Percentiles rank a stretch among this genome's conserved stretches.
phyloP scores from a whole-genome alignment of 2,329 filamentous ascomycete genomes.

The Erysiphe neolycopersici region DNA sequence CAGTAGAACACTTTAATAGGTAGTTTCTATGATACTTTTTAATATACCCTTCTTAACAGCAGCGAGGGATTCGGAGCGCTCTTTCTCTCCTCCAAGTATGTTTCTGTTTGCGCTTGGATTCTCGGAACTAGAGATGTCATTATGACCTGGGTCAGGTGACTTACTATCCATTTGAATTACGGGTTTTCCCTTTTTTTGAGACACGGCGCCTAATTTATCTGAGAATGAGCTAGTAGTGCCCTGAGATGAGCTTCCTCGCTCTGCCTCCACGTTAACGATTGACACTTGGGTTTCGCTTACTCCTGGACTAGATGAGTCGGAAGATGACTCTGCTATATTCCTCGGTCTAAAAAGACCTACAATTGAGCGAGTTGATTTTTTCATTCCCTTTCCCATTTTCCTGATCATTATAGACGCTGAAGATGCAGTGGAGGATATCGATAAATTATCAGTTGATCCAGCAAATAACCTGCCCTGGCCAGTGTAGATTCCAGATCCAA shows the following conservation, averaged over 20 bases:
- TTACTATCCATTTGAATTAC: background rate
- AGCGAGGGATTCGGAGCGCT: constrained; percentile 73
- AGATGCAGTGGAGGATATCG: constrained; percentile 69
- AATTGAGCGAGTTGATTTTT: constrained; percentile 70
- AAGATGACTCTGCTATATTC: constrained; percentile 55
- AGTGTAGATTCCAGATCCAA: constrained; percentile 83
- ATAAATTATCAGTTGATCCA: constrained; percentile 83
- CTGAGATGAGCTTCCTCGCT: constrained; percentile 29
- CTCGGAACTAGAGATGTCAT: constrained; percentile 30
- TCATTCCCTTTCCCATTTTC: constrained; percentile 98
- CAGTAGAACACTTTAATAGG: constrained; percentile 5
- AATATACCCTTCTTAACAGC: constrained; percentile 88
- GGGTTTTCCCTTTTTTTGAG: constrained; percentile 42
- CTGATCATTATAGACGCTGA: constrained; percentile 84
- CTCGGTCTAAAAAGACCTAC: constrained; percentile 90
- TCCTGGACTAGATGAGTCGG: constrained; percentile 39
- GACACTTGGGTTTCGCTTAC: constrained; percentile 65
- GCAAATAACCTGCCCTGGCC: constrained; percentile 62
- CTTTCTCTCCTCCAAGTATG: constrained; percentile 70
- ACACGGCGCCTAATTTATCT: constrained; percentile 41
- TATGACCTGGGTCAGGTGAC: constrained; percentile 18
- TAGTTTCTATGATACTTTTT: constrained; percentile 36
- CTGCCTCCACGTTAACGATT: constrained; percentile 87
- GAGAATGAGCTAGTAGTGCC: constrained; percentile 11
- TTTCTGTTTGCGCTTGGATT: constrained; percentile 48